Conservation (phyloP, 2,329 filamentous ascomycete genomes). For the Stagonosporopsis tanaceti region DNA sequence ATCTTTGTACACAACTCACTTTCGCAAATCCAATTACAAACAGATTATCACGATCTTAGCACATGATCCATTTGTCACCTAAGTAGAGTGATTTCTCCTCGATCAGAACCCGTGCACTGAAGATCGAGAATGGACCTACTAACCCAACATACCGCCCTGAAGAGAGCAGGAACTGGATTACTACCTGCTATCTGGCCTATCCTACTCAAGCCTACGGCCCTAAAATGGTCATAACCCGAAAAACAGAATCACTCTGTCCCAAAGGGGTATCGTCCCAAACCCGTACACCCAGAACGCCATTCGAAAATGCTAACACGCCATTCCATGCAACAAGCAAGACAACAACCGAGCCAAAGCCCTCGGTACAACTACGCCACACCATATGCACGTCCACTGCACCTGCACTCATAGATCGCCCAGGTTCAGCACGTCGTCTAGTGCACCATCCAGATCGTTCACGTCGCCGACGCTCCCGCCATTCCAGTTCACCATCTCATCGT, state of each 20-base stretch:
- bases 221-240: not conserved
- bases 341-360: not conserved
- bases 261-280: not conserved
- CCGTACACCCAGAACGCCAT: not conserved
- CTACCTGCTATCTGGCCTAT: not conserved
- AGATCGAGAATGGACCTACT: no score
- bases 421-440: conserved; percentile 51
- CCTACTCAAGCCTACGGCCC: not conserved
- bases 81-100: no score
- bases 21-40: no score
- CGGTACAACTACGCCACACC: not conserved
- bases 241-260: not conserved
- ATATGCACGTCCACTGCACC: not conserved
- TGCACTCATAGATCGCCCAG: conserved; percentile 32
- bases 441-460: conserved; percentile 37
- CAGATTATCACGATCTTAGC: no score
- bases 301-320: not conserved
- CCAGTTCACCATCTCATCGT: conserved; percentile 50
- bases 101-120: no score
- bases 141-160: no score
- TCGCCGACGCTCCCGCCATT: conserved; percentile 48
- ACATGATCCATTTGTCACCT: no score
- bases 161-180: not conserved
- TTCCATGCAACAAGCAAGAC: not conserved
- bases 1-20: no score